phyloP scores from a whole-genome alignment of 1,284 basidiomycete species.

The Pseudozyma thailandica region DNA sequence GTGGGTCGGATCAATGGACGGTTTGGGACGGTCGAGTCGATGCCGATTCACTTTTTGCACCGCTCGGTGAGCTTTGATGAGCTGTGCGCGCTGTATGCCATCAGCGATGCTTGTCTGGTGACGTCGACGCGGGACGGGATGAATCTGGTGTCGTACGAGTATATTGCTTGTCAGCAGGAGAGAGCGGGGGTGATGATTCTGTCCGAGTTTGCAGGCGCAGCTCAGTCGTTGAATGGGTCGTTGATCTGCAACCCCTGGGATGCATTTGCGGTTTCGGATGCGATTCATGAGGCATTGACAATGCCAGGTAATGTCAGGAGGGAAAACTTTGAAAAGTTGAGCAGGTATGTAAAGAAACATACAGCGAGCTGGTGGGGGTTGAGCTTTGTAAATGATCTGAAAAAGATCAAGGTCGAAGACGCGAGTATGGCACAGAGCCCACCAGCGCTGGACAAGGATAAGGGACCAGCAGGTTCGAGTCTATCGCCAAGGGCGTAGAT shows the following conservation, averaged over 20 bases:
- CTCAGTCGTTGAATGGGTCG: conserved; percentile 74
- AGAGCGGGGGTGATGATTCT: conserved; percentile 96
- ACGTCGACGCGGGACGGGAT: conserved; percentile 96
- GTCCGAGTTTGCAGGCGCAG: conserved; percentile 97
- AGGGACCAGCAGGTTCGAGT: conserved; percentile 16
- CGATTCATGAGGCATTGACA: conserved; percentile 91
- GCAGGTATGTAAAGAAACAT: conserved; percentile 73
- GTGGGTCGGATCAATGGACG: conserved; percentile 98
- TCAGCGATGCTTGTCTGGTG: conserved; percentile 95
- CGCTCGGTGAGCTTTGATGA: conserved; percentile 90
- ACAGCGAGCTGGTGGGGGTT: conserved; percentile 67
- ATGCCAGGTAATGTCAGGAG: conserved; percentile 83
- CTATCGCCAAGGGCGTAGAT: conserved; percentile 2
- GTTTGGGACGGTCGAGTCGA: conserved; percentile 97
- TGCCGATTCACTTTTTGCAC: conserved; percentile 97
- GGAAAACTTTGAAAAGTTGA: conserved; percentile 93
- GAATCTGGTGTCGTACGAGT: conserved; percentile 99
- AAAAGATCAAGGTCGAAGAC: conserved; percentile 51
- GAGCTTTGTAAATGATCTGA: conserved; percentile 60
- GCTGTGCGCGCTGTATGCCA: conserved; percentile 92
- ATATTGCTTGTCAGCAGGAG: conserved; percentile 92
- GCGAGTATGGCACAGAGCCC: conserved; percentile 30
- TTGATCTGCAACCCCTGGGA: conserved; percentile 69
- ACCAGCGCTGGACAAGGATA: too few species aligned
- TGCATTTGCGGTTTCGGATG: conserved; percentile 89